A percentile compares a stretch with the other conserved stretches of the same genome.
phyloP scores from a whole-genome alignment of 129 eudicot species.

The Daucus carota region DNA sequence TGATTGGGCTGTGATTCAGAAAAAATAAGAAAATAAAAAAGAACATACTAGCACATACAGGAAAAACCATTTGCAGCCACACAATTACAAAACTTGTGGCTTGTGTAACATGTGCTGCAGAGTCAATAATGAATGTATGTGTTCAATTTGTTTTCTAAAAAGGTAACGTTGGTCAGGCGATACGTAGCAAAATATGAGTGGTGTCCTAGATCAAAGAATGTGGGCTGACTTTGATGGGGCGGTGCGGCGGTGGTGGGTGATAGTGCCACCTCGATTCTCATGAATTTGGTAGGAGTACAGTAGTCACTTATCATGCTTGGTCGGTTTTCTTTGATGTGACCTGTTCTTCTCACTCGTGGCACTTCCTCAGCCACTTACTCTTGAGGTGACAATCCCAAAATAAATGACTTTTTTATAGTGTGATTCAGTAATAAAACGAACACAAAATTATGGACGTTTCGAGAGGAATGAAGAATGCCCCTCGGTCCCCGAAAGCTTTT shows the following conservation, averaged over 20 bases:
- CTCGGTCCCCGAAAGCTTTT: too few relatives aligned
- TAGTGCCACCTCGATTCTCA: not conserved
- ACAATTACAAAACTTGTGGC: not conserved
- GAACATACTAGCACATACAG: too few relatives aligned
- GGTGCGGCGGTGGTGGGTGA: not conserved
- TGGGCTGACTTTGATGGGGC: slow-evolving; percentile 3
- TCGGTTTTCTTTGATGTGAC: slow-evolving; percentile 1
- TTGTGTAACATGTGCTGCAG: not conserved
- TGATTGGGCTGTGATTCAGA: too few relatives aligned
- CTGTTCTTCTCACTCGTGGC: not conserved
- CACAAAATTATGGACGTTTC: too few relatives aligned
- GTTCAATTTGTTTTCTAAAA: not conserved
- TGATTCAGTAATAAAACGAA: too few relatives aligned
- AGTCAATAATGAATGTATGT: not conserved
- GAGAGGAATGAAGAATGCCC: too few relatives aligned
- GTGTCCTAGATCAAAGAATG: not conserved
- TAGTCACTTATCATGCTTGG: not conserved
- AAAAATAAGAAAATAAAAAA: too few relatives aligned
- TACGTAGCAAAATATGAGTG: not conserved
- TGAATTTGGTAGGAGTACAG: not conserved
- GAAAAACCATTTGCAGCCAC: too few relatives aligned
- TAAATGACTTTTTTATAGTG: too few relatives aligned
- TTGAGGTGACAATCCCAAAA: not conserved
- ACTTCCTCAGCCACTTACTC: not conserved
- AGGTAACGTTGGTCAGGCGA: not conserved